Evolutionary conservation across 495 filamentous ascomycete genomes (phyloP).

Genomic region (Massariosphaeria phaeospora): DNA sequence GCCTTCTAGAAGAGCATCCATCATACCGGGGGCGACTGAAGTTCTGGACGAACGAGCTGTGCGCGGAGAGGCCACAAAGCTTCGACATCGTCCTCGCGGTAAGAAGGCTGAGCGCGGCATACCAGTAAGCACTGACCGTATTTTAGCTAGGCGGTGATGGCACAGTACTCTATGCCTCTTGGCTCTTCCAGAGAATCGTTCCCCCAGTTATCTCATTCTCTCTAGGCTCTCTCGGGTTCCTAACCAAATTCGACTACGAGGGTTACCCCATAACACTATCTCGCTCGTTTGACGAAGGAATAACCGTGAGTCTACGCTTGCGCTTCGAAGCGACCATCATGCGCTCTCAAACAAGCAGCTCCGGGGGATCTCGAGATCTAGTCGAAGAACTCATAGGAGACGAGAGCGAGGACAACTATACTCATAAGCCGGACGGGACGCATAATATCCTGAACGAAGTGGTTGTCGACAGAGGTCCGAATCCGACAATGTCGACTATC

Average conservation of each 20-base stretch:
- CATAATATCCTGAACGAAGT: constrained; percentile 90
- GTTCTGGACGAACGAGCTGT: constrained; percentile 80
- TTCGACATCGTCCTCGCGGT: constrained; percentile 89
- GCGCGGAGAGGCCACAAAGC: constrained; percentile 67
- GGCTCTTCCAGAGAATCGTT: constrained; percentile 96
- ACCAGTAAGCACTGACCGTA: background rate
- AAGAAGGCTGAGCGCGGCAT: too few relatives aligned
- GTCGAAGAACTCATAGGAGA: constrained; percentile 85
- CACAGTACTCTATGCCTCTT: constrained; percentile 90
- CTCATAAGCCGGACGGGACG: constrained; percentile 73
- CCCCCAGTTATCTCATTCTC: constrained; percentile 90
- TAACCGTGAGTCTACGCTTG: constrained; percentile 80
- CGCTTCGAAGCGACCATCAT: constrained; percentile 94
- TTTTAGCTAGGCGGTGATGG: constrained; percentile 81
- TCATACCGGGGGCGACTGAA: constrained; percentile 57
- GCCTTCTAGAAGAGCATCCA: constrained; percentile 55
- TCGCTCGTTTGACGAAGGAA: constrained; percentile 71
- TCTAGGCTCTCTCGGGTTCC: constrained; percentile 84
- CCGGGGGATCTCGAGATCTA: constrained; percentile 50
- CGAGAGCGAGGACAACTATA: constrained; percentile 71
- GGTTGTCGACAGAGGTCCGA: constrained; percentile 87
- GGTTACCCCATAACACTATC: constrained; percentile 64
- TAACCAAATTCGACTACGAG: constrained; percentile 93
- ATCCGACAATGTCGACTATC: constrained; percentile 80
- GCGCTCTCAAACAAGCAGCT: constrained; percentile 59